phyloP scores from a whole-genome alignment of 108 stramenopile genomes.

The Bacterosira constricta region DNA sequence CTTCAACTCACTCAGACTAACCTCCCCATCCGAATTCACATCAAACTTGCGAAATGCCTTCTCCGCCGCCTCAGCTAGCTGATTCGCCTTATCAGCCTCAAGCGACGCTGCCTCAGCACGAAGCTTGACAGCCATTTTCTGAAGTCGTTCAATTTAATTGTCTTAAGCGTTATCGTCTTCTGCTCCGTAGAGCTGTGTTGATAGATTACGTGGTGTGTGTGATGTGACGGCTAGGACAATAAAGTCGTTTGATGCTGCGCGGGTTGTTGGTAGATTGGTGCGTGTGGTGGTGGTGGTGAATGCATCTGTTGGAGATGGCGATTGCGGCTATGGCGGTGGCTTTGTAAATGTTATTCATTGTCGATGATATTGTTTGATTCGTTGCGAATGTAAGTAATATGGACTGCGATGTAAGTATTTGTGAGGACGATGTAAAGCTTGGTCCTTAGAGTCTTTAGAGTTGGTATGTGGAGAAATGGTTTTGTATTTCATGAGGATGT shows the following conservation, averaged over 20 bases:
- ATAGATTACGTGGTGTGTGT: no score
- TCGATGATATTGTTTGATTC: no score
- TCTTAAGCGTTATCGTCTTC: constrained; percentile 31
- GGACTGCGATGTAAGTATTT: no score
- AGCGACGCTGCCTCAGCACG: constrained; percentile 82
- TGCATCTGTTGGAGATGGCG: not conserved
- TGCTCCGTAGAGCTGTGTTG: not conserved
- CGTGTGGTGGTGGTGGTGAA: not conserved
- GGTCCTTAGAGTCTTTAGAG: no score
- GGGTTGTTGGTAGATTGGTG: not conserved
- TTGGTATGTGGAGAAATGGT: no score
- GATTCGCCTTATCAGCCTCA: constrained; percentile 76
- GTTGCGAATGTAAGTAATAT: no score
- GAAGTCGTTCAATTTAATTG: constrained; percentile 79
- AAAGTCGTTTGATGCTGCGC: not conserved
- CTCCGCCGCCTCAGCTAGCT: constrained; percentile 73
- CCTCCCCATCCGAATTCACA: constrained; percentile 76
- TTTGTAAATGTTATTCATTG: not conserved
- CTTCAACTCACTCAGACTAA: constrained; percentile 75
- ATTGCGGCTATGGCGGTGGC: not conserved
- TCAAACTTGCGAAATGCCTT: constrained; percentile 80
- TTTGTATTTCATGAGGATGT: no score
- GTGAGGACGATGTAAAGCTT: no score
- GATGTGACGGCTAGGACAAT: not conserved
- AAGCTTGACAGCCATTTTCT: constrained; percentile 73